Evolutionary conservation across 768 basidiomycete genomes (phyloP).

Genomic region (Xerocomellus chrysenteron): DNA sequence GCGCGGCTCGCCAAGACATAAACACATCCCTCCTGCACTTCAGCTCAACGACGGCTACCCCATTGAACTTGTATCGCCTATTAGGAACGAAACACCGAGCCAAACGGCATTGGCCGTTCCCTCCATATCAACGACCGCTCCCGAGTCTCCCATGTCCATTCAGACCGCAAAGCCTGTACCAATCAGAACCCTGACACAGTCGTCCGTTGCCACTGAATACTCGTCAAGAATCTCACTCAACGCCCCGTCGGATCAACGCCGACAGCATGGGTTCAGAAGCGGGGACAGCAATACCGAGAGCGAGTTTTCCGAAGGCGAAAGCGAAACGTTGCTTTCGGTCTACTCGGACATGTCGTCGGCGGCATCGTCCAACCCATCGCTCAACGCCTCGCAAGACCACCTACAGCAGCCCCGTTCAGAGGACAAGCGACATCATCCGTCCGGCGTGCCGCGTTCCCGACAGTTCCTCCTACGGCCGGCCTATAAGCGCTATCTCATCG

Average conservation of each 20-base stretch:
- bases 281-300: conserved; percentile 29
- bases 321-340: conserved; percentile 29
- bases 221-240: conserved; percentile 30
- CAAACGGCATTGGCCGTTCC: conserved; percentile 52
- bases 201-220: conserved; percentile 8
- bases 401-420: conserved; percentile 21
- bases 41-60: conserved; percentile 26
- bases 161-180: conserved; percentile 19
- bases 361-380: conserved; percentile 31
- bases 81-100: conserved; percentile 18
- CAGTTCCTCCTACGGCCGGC: conserved; percentile 80
- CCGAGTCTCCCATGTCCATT: conserved; percentile 37
- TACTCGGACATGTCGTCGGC: conserved; percentile 38
- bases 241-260: conserved; percentile 27
- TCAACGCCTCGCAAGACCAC: conserved; percentile 32
- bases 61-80: conserved; percentile 17
- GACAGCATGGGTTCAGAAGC: conserved; percentile 20
- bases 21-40: conserved; percentile 28
- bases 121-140: conserved; percentile 50
- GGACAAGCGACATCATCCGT: conserved; percentile 37
- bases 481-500: conserved; percentile 94
- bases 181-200: conserved; percentile 12
- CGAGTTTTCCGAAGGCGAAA: conserved; percentile 35
- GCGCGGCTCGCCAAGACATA: conserved; percentile 13
- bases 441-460: conserved; percentile 39